phyloP scores from a whole-genome alignment of 139 green algal genomes.

The Micromonas commoda region DNA sequence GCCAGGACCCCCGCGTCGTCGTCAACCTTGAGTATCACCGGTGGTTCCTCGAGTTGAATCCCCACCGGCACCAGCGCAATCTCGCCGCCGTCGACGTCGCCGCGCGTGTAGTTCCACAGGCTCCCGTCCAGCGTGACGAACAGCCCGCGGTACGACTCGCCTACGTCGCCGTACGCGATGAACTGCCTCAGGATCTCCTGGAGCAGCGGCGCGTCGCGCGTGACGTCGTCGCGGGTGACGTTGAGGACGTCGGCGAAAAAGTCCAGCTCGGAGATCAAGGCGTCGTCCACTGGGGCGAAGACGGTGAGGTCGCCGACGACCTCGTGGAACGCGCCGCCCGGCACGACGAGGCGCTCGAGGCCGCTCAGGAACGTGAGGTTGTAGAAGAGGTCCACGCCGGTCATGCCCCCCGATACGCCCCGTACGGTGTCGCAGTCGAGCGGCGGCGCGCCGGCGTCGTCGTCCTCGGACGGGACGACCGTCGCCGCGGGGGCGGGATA shows the following conservation, averaged over 20 bases:
- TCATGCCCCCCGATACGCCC: too few relatives aligned
- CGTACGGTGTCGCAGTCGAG: too few relatives aligned
- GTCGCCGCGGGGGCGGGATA: too few relatives aligned
- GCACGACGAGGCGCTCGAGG: not conserved
- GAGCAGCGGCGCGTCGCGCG: not conserved
- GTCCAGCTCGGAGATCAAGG: not conserved
- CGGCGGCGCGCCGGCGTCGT: too few relatives aligned
- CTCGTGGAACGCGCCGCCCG: not conserved
- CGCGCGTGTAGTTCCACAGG: not conserved
- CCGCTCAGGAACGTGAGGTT: not conserved
- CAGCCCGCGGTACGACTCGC: not conserved
- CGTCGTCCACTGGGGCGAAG: not conserved
- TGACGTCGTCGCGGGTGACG: not conserved
- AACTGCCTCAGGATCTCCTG: not conserved
- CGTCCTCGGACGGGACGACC: too few relatives aligned
- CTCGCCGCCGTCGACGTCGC: not conserved
- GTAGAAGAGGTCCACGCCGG: not conserved
- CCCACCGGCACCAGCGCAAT: not conserved
- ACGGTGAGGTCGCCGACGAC: not conserved
- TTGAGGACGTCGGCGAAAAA: not conserved
- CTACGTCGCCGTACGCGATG: not conserved
- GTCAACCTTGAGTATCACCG: not conserved
- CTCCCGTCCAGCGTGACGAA: not conserved
- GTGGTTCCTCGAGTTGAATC: not conserved
- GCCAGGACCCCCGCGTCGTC: not conserved